phyloP scores from a whole-genome alignment of 208 protist species.

The Strigomonas culicis region DNA sequence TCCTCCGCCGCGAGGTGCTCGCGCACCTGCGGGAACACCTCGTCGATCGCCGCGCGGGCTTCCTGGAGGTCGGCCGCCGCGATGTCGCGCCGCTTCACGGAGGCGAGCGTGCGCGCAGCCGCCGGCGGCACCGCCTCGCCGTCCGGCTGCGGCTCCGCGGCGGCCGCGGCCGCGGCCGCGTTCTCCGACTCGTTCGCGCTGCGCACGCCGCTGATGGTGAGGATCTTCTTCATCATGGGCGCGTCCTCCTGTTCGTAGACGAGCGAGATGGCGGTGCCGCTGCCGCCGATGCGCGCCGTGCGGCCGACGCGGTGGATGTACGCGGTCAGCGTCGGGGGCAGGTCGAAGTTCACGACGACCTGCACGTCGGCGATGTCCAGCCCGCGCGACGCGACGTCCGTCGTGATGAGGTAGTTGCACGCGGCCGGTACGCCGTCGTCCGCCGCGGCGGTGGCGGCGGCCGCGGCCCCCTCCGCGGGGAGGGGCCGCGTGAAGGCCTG shows the following conservation, averaged over 20 bases:
- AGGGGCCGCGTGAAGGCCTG: conserved; percentile 76
- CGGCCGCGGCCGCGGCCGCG: conserved; percentile 15
- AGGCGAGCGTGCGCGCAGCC: conserved; percentile 32
- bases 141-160: conserved; percentile 44
- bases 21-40: conserved; percentile 50
- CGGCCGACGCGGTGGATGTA: conserved; percentile 99
- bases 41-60: conserved; percentile 25
- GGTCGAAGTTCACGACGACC: conserved; percentile 97
- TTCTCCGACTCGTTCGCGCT: conserved; percentile 70
- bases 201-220: conserved; percentile 73
- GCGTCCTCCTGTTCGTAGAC: conserved; percentile 84
- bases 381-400: conserved; percentile 91
- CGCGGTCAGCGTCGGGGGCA: conserved; percentile 95
- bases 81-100: conserved; percentile 41
- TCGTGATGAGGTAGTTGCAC: conserved; percentile 87
- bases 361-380: conserved; percentile 97
- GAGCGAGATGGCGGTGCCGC: conserved; percentile 93
- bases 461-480: no score
- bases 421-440: background rate
- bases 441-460: no score
- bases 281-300: conserved; percentile 94
- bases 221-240: conserved; percentile 88
- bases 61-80: conserved; percentile 19
- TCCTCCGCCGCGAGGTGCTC: conserved; percentile 63
- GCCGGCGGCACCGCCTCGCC: conserved; percentile 23